Conservation (phyloP, 2,329 filamentous ascomycete species). For the Pseudogymnoascus sp. region DNA sequence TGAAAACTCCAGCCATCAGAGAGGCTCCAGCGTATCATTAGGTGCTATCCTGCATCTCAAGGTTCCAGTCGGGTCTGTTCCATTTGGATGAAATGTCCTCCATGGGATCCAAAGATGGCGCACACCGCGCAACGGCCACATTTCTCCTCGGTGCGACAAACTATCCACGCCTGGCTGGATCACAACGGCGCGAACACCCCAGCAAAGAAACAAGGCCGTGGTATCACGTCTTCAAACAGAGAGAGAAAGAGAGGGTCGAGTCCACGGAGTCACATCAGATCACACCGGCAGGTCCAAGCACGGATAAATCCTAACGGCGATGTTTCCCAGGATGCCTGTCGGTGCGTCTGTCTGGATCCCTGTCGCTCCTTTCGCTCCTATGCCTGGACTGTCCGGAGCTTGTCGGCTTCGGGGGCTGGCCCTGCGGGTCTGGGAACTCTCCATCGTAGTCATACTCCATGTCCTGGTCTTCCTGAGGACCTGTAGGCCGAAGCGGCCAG, state of each 20-base stretch:
- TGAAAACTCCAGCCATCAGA: not conserved
- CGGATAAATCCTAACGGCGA: not conserved
- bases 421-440: not conserved
- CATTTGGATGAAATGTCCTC: not conserved
- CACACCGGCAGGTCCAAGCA: not conserved
- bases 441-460: not conserved
- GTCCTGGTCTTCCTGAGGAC: slow-evolving; percentile 1
- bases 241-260: not conserved
- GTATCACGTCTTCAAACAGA: not conserved
- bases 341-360: not conserved
- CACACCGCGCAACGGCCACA: not conserved
- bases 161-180: not conserved
- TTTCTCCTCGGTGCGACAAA: not conserved
- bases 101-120: not conserved
- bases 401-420: not conserved
- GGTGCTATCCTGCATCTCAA: not conserved
- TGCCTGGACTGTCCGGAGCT: not conserved
- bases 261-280: not conserved
- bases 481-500: slow-evolving; percentile 1
- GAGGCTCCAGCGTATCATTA: not conserved
- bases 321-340: not conserved
- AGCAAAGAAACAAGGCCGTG: not conserved
- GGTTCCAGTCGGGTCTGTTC: not conserved
- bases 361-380: not conserved
- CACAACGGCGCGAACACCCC: not conserved